Evolutionary conservation across 139 green algal genomes (phyloP).

Genomic region (Dunaliella primolecta): DNA sequence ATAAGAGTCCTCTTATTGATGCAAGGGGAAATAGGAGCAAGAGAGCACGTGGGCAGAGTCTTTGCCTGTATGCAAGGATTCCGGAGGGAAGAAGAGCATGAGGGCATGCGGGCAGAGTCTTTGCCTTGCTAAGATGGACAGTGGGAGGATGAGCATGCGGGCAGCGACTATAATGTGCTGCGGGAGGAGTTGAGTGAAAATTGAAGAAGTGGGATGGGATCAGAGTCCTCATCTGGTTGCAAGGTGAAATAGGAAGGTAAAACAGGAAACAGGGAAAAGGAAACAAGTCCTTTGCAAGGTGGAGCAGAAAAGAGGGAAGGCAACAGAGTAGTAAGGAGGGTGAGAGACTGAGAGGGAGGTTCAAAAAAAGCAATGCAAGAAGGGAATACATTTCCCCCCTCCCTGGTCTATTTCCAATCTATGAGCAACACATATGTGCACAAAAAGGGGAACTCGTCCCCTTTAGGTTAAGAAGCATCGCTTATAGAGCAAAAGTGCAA

Average conservation of each 20-base stretch:
- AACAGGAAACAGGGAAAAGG: slow-evolving; percentile 1
- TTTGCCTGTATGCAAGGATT: too few species aligned
- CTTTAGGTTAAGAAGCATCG: neutral
- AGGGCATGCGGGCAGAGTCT: too few species aligned
- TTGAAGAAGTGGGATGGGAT: neutral
- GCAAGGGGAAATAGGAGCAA: too few species aligned
- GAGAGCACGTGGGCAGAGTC: too few species aligned
- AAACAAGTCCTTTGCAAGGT: too few species aligned
- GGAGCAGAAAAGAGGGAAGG: neutral
- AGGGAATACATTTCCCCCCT: neutral
- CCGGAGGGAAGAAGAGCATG: too few species aligned
- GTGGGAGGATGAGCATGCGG: neutral
- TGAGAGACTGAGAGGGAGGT: neutral
- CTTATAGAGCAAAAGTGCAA: neutral
- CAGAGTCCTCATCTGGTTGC: neutral
- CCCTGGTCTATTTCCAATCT: neutral
- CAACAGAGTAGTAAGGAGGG: neutral
- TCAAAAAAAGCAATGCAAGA: neutral
- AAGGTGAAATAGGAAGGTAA: neutral
- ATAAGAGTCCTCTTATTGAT: too few species aligned
- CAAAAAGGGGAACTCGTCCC: neutral
- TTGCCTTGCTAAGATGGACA: too few species aligned
- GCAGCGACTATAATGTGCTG: neutral
- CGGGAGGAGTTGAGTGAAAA: neutral
- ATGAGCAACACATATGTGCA: neutral